Evolutionary conservation across 1,284 basidiomycete species (phyloP).

Genomic region (Trichosporon sp.): DNA sequence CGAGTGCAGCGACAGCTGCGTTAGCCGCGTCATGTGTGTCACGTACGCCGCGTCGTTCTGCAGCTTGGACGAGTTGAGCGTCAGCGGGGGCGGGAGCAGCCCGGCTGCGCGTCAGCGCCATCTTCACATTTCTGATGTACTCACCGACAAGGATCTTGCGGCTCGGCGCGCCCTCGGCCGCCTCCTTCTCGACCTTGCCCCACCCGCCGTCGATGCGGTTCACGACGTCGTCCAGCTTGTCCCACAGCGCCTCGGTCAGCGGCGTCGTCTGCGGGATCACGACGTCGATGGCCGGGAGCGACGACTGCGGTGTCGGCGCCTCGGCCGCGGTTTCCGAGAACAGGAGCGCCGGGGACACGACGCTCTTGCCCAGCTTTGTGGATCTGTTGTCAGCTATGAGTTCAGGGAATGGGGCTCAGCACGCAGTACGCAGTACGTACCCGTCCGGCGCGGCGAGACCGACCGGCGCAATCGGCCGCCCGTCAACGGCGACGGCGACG

Average conservation of each 20-base stretch:
- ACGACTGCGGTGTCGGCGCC: not conserved
- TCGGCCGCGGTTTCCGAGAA: not conserved
- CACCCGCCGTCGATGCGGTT: conserved; percentile 43
- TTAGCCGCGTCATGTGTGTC: conserved; percentile 67
- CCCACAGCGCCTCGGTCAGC: conserved; percentile 58
- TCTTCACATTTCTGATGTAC: too few relatives aligned
- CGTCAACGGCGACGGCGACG: conserved; percentile 6
- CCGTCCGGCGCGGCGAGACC: not conserved
- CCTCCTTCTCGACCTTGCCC: conserved; percentile 18
- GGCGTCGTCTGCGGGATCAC: conserved; percentile 35
- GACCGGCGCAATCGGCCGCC: not conserved
- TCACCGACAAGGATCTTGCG: conserved; percentile 66
- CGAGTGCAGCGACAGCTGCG: conserved; percentile 70
- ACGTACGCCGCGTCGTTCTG: conserved; percentile 71
- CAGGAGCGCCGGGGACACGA: conserved; percentile 1
- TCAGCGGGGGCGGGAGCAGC: conserved; percentile 75
- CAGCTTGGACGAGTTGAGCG: conserved; percentile 64
- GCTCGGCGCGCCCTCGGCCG: conserved; percentile 50
- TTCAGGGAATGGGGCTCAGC: not conserved
- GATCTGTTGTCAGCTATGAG: not conserved
- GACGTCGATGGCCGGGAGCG: conserved; percentile 35
- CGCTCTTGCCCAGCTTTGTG: not conserved
- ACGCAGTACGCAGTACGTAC: too few relatives aligned
- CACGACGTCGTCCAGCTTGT: conserved; percentile 68
- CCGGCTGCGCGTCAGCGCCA: conserved; percentile 62